A percentile compares a stretch with the other conserved stretches of the same genome.
Evolutionary conservation across 345 rosid genomes (phyloP).

Genomic region (Corchorus olitorius): DNA sequence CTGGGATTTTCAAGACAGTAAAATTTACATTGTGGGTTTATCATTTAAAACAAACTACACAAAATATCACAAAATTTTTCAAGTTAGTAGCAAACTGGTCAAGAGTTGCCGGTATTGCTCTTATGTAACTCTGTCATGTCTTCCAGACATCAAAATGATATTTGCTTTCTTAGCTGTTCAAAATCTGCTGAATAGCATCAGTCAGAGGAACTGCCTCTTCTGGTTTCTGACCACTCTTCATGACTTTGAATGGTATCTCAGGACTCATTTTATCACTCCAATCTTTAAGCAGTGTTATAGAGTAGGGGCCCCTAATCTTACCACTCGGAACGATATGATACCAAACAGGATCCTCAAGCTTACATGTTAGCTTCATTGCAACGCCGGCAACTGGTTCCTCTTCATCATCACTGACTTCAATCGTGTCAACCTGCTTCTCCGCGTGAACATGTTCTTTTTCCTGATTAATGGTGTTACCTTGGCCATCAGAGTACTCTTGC

Average conservation of each 20-base stretch:
- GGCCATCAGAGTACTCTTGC: background rate
- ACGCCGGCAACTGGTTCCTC: background rate
- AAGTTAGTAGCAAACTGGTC: background rate
- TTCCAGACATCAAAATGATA: background rate
- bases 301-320: slow-evolving; percentile 20
- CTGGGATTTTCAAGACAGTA: background rate
- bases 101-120: background rate
- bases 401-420: slow-evolving; percentile 25
- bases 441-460: background rate
- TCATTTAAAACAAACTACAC: background rate
- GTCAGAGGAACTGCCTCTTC: slow-evolving; percentile 26
- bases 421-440: background rate
- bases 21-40: background rate
- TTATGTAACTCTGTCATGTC: background rate
- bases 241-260: slow-evolving; percentile 16
- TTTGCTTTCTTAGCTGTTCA: background rate
- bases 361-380: background rate
- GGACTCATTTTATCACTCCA: slow-evolving; percentile 11
- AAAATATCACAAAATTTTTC: background rate
- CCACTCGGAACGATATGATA: slow-evolving; percentile 17
- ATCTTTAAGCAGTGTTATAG: slow-evolving; percentile 24
- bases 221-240: slow-evolving; percentile 24
- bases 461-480: background rate
- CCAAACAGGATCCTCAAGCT: slow-evolving; percentile 5
- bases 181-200: slow-evolving; percentile 6